These are phyloP conservation scores for Ligustrum vulgare DNA, from an alignment of 257 asterid species.

Conservation along the genomic window DNA sequence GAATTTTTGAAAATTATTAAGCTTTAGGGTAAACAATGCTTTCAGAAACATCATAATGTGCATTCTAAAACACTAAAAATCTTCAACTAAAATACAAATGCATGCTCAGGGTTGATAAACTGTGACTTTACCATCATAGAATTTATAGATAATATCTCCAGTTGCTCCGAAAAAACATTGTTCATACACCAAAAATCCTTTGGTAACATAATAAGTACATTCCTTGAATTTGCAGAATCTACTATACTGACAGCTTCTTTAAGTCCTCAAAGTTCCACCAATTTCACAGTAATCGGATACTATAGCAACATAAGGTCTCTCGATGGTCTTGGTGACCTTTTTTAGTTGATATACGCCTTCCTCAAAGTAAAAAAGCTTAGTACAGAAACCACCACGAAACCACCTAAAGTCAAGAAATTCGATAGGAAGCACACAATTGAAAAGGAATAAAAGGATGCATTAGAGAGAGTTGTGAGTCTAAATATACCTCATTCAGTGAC, in stretches of 20 bases:
- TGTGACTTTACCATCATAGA: constrained; percentile 57
- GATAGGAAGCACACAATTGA: no score
- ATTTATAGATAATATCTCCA: constrained; percentile 46
- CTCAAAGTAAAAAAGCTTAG: constrained; percentile 81
- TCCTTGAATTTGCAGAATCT: constrained; percentile 58
- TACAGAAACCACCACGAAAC: no score
- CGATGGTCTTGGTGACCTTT: constrained; percentile 45
- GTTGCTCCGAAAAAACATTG: constrained; percentile 31
- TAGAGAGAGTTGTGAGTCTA: no score
- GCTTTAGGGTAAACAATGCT: background rate
- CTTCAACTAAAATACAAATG: background rate
- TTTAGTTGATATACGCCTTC: constrained; percentile 58
- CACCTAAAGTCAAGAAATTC: no score
- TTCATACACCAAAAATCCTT: constrained; percentile 73
- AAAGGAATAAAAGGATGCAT: no score
- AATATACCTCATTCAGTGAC: no score
- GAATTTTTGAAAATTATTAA: background rate
- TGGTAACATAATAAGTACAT: constrained; percentile 61
- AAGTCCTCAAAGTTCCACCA: constrained; percentile 55
- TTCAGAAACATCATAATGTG: constrained; percentile 5
- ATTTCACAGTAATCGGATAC: constrained; percentile 63
- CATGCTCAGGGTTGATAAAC: constrained; percentile 15
- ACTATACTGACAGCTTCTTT: constrained; percentile 56
- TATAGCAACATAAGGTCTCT: constrained; percentile 70
- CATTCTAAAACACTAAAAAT: constrained; percentile 12